Evolutionary conservation across 805 yeast genomes (phyloP).

Genomic region (Clavispora fructus): DNA sequence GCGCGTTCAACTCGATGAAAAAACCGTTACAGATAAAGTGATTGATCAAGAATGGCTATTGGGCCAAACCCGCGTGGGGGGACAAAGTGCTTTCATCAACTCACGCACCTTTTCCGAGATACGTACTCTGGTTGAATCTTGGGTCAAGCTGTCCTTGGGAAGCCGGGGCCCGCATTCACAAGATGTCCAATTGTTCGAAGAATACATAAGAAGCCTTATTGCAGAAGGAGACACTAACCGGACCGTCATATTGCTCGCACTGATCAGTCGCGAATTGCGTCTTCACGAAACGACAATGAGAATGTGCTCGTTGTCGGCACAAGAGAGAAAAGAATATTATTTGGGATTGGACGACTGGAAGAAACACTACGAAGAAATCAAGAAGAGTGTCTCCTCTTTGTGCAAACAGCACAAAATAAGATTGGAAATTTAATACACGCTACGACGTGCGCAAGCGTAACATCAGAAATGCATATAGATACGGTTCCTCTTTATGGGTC

Average conservation of each 20-base stretch:
- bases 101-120: constrained; percentile 4
- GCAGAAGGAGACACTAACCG: constrained; percentile 5
- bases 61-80: constrained; percentile 2
- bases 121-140: constrained; percentile 5
- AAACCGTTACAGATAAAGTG: constrained; percentile 2
- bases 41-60: constrained; percentile 10
- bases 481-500: neutral
- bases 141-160: constrained; percentile 10
- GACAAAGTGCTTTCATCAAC: constrained; percentile 1
- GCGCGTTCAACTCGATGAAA: constrained; percentile 2
- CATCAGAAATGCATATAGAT: constrained; percentile 6
- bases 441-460: neutral
- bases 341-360: constrained; percentile 19
- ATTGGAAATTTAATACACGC: neutral
- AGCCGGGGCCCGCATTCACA: constrained; percentile 14
- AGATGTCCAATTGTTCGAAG: constrained; percentile 8
- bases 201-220: constrained; percentile 2
- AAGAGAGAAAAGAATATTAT: neutral
- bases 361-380: constrained; percentile 3
- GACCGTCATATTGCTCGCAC: constrained; percentile 3
- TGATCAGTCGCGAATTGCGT: constrained; percentile 3
- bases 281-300: constrained; percentile 5
- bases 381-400: neutral
- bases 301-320: constrained; percentile 1
- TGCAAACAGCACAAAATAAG: neutral